Base-by-base conservation (phyloP, 495 filamentous ascomycete genomes). In the Xylaria flabelliformis region DNA sequence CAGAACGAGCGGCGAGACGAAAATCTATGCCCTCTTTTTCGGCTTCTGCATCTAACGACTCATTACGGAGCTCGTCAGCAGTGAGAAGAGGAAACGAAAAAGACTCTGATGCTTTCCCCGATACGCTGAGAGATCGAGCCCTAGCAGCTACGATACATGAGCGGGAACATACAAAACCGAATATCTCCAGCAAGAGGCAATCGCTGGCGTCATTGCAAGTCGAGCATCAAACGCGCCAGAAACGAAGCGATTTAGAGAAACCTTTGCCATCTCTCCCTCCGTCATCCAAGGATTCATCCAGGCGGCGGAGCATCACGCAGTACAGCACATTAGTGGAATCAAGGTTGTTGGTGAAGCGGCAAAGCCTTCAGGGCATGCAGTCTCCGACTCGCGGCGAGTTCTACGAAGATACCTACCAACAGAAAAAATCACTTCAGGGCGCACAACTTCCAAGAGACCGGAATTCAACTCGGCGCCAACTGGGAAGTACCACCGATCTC, bases 341-440 rank as follows among this genome's bases (percentile, higher is more conserved):
- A 34, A 73, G 71, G 56, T 44, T 39, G n/a, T 67, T 77, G 3
- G 77, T 73, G 34, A 78, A 75, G 69, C 74, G 75, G 17, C 75
- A 78, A 42, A 81, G 77, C 48, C 42, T 78, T 17, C 78, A 80
- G 17, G 75, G 72, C 19, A 64, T 81, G n/a, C 78, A 76, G 34
- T 74, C 75, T 6, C 10, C 61, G 12, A 66, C 21, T 32, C 70
- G 62, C 17, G 71, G 51, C 0, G 72, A 72, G 7, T 12, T 61
- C 17, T 24, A 62, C 41, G 44, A 72, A 17, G 71, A 76, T 41
- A 71, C 41, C 5, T 67, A 64, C 34, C 51, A 69, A 9, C 55
- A 62, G 7, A 72, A 67, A 12, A 32, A 58, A 39, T 72, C 70
- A 65, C 39, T 55, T 15, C 73, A 77, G 44, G 48, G 19, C 58